Evolutionary conservation across 495 filamentous ascomycete species (phyloP), one percentile per base, ranked within the genome.

Genomic region (Hypoxylon crocopeplum): DNA sequence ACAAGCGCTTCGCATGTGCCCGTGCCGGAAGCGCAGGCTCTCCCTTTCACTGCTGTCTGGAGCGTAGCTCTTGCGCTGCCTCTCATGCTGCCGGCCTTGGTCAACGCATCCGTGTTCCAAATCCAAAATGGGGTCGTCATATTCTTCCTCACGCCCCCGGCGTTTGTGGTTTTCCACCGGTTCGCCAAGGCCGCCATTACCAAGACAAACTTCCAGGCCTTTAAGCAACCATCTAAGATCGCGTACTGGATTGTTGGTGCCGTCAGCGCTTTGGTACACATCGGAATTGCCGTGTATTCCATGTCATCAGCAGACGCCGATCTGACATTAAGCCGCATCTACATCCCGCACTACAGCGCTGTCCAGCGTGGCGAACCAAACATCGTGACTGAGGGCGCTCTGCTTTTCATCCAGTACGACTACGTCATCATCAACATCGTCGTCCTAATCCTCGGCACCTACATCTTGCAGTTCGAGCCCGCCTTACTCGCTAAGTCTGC

Each of bases 21-120:
- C 20, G 16, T 16, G 27, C 13, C 42, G 27, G 42, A 46, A 16
- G 25, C 42, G 20, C 42, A 46, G 16, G 42, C 42, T 4, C 15
- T 46, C 5, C 42, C 42, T 19, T 46, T 46, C 42, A 46, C 42
- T 19, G 42, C 42, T 15, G 24, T 46, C 27, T 46, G 42, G 42
- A 27, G 42, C 10, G 2, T 46, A 11, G 6, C 33, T 16, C 42
- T 46, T 19, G 16, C 24, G 2, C 8, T 46, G 7, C 42, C 42
- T 11, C 42, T 46, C 27, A 46, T 46, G 42, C 7, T 25, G 7
- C 42, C 42, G 15, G 42, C 42, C 16, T 3, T 33, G 27, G 24
- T 46, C 5, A 25, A 46, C 19, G 25, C 27, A 33, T 19, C 42
- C 7, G n/a, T 20, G 15, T 30, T 17, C 24, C 40, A 29, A 19